phyloP scores from a whole-genome alignment of 768 basidiomycete genomes.

The Suillus subaureus region DNA sequence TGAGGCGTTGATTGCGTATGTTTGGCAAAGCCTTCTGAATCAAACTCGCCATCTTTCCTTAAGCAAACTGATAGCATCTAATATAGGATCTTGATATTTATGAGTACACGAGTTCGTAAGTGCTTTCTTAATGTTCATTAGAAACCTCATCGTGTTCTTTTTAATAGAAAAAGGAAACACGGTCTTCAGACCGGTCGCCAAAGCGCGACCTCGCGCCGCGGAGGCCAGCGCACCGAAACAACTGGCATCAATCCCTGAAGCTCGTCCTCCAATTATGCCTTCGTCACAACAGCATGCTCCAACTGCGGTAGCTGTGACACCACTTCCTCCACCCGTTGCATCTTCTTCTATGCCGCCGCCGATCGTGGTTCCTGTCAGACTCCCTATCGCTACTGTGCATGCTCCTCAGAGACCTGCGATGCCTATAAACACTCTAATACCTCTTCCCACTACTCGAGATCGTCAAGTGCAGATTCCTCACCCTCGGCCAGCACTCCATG shows the following conservation, averaged over 20 bases:
- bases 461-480: constrained; percentile 2
- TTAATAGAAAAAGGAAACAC: constrained; percentile 68
- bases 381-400: constrained; percentile 12
- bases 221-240: constrained; percentile 24
- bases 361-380: constrained; percentile 10
- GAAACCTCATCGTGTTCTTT: constrained; percentile 11
- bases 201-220: constrained; percentile 49
- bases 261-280: constrained; percentile 9
- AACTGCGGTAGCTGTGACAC: background rate
- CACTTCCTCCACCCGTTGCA: background rate
- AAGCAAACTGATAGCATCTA: constrained; percentile 1
- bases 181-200: constrained; percentile 68
- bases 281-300: constrained; percentile 6
- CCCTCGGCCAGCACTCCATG: background rate
- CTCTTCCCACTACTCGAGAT: constrained; percentile 22
- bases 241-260: constrained; percentile 11
- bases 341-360: constrained; percentile 8
- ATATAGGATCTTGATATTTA: constrained; percentile 15
- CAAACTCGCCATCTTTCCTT: constrained; percentile 5
- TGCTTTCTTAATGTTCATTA: constrained; percentile 24
- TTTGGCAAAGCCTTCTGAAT: constrained; percentile 18
- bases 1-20: constrained; percentile 25
- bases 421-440: constrained; percentile 20
- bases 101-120: constrained; percentile 64
- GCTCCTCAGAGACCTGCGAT: constrained; percentile 7